Base-by-base conservation (phyloP, 2,329 filamentous ascomycete genomes). In the Didymella segeticola region DNA sequence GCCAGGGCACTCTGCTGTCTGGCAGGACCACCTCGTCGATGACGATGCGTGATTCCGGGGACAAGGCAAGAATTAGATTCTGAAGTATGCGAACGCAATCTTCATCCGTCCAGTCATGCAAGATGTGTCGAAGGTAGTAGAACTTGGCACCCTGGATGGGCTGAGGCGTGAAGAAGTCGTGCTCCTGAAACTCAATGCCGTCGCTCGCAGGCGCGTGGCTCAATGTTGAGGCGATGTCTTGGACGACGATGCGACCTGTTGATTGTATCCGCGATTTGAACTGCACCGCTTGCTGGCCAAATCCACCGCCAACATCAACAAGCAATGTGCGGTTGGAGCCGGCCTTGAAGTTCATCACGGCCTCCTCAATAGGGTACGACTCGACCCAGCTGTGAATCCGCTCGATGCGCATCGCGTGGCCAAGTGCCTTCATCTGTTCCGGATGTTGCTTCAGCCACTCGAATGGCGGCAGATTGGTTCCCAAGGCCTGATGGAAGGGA, bases 111-210 rank as follows among this genome's bases (percentile, higher is more conserved):
- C 70, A 74, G 47, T 75, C 70, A 43, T 75, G 71, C 43, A 73
- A 48, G 12, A 75, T 66, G 41, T 68, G 62, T 11, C 65, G 57
- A 7, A 74, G 49, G 29, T 73, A 70, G 50, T 73, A 74, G 20
- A 71, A 67, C 29, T 70, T 70, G 2, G 70, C 71, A 8, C 58
- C 64, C 8, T 61, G 58, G 30, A 71, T 48, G 1, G 64, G 58
- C 23, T 75, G 72, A 2, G 56, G 47, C 1, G 47, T 63, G 54
- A 73, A 74, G 61, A 74, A 75, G 37, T 74, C 69, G 20, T 74
- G 64, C 10, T 51, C 53, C 29, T 62, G 46, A 22, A 73, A 74
- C 15, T 69, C 65, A 11, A 72, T 57, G 3, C 66, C 67, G 8
- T 61, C 53, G 12, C 60, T 31, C 5, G 37, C 9, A 4, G 57